A percentile compares a stretch with the other conserved stretches of the same genome.
Evolutionary conservation across 208 protist genomes (phyloP).

Genomic region (Crithidia thermophila): DNA sequence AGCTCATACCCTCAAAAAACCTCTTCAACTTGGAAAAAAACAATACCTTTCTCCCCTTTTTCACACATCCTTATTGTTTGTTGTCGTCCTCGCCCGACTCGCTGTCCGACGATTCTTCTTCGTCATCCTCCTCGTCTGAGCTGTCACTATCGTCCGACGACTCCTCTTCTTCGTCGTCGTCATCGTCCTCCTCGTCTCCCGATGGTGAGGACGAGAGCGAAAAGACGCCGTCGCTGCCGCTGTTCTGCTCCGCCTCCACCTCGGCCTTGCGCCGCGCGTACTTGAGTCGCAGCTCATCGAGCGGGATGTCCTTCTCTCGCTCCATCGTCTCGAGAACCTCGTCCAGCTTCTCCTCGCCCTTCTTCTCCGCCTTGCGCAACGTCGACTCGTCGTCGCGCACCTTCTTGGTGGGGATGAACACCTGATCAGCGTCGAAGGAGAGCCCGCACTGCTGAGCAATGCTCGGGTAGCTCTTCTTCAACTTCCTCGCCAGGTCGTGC

Average conservation of each 20-base stretch:
- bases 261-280: slow-evolving; percentile 44
- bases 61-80: slow-evolving; percentile 8
- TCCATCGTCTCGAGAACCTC: slow-evolving; percentile 76
- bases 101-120: slow-evolving; percentile 17
- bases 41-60: not conserved
- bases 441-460: slow-evolving; percentile 59
- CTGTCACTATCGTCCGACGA: slow-evolving; percentile 17
- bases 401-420: slow-evolving; percentile 76
- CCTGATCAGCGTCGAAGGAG: slow-evolving; percentile 63
- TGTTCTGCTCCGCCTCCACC: slow-evolving; percentile 26
- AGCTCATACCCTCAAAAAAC: too few species aligned
- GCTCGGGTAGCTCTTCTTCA: slow-evolving; percentile 54
- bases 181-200: slow-evolving; percentile 22
- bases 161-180: slow-evolving; percentile 40
- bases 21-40: not conserved
- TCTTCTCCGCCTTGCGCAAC: slow-evolving; percentile 67
- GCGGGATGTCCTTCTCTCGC: slow-evolving; percentile 78
- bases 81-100: slow-evolving; percentile 24
- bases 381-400: slow-evolving; percentile 86
- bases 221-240: slow-evolving; percentile 34
- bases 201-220: not conserved
- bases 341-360: slow-evolving; percentile 63
- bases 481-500: slow-evolving; percentile 60
- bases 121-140: slow-evolving; percentile 15
- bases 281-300: slow-evolving; percentile 78